These are phyloP conservation scores for Quercus agrifolia DNA, from an alignment of 306 rosid genomes.

Conservation along the genomic window DNA sequence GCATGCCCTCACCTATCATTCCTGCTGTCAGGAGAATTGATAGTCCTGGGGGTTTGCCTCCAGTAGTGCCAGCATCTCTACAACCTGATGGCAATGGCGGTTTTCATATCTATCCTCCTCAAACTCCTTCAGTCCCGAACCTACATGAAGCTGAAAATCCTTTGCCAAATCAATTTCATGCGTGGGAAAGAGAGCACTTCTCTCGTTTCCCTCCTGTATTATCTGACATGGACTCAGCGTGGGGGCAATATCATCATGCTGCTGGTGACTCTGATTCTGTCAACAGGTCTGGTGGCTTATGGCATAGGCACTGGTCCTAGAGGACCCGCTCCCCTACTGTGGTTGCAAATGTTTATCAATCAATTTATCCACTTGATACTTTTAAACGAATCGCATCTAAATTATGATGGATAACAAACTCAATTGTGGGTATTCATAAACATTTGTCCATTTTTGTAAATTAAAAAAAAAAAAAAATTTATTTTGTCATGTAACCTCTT, in stretches of 20 bases:
- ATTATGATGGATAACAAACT: neutral
- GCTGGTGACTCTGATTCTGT: conserved; percentile 15
- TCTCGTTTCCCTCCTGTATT: conserved; percentile 3
- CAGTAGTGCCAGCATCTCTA: neutral
- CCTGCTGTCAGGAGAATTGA: conserved; percentile 10
- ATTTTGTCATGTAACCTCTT: neutral
- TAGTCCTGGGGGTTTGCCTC: neutral
- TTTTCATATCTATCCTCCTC: conserved; percentile 11
- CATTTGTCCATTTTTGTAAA: neutral
- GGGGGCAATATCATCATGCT: conserved; percentile 4
- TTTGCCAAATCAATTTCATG: conserved; percentile 2
- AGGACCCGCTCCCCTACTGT: neutral
- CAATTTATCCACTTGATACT: neutral
- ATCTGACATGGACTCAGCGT: conserved; percentile 2
- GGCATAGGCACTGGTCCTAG: conserved; percentile 16
- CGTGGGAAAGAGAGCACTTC: conserved; percentile 13
- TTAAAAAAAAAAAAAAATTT: neutral
- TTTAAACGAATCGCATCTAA: neutral
- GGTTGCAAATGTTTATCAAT: neutral
- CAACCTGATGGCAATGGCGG: neutral
- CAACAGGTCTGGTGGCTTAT: conserved; percentile 6
- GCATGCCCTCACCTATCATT: neutral
- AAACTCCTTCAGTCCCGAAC: conserved; percentile 2
- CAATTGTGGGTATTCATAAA: neutral
- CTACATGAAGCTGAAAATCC: conserved; percentile 13